These are phyloP conservation scores for Rhododendron williamsianum DNA, from an alignment of 148 eudicot species.

Conservation along the genomic window DNA sequence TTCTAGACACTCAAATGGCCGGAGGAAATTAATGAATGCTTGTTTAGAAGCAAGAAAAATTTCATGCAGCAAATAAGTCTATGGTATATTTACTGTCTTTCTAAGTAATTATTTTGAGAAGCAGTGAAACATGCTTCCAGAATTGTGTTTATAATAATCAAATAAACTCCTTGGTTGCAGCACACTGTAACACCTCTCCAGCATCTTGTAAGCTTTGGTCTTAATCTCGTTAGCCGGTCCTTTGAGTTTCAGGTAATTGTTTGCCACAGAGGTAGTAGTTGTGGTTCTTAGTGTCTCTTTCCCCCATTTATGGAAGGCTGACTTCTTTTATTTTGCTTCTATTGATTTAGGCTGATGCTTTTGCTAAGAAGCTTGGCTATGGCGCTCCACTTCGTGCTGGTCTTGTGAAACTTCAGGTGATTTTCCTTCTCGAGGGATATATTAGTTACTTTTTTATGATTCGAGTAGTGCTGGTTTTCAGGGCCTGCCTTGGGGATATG, in stretches of 20 bases:
- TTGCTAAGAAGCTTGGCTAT: constrained; percentile 89
- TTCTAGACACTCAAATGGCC: neutral
- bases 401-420: constrained; percentile 91
- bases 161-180: constrained; percentile 35
- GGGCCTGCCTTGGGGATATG: neutral
- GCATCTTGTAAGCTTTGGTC: constrained; percentile 80
- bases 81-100: neutral
- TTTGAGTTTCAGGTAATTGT: constrained; percentile 89
- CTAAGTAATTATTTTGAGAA: neutral
- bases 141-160: neutral
- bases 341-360: constrained; percentile 81
- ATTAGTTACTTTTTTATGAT: neutral
- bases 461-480: neutral
- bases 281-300: neutral
- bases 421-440: neutral
- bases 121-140: neutral
- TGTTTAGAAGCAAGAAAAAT: neutral
- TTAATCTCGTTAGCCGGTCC: constrained; percentile 93
- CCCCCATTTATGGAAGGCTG: neutral
- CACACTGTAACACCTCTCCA: constrained; percentile 97
- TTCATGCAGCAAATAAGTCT: neutral
- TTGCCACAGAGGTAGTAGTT: neutral
- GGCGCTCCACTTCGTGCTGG: constrained; percentile 70
- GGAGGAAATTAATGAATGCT: neutral
- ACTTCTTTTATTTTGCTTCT: neutral